Evolutionary conservation across 208 protist species (phyloP), one percentile per base, ranked within the genome.

Genomic region (Crithidia sp.): DNA sequence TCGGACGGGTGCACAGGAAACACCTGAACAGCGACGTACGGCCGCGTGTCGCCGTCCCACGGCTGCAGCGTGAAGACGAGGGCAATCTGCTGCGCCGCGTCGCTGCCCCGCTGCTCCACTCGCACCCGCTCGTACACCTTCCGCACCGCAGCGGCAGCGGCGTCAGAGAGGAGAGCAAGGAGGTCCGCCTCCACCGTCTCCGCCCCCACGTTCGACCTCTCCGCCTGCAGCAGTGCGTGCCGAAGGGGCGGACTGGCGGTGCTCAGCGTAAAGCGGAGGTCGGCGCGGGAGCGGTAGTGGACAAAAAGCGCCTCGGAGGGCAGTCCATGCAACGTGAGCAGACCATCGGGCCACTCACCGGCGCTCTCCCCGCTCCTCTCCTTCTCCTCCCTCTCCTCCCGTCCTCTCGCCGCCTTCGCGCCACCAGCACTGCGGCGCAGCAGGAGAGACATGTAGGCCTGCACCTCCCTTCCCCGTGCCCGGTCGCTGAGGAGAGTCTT

Each of bases 221-320:
- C 64, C 5, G 67, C 65, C 9, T 37, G 5, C 16, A 71, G 50
- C n/a, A 67, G 49, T 2, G 52, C 52, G 5, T 44, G 5, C 16
- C 43, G 58, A n/a, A 67, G 52, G 9, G 73, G 44, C 0, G 65
- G 41, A 17, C 65, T 67, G 14, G 67, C 36, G 13, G 65, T 77
- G 65, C 65, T 67, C 36, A 77, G 28, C 17, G 54, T 72, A 62
- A 91, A 87, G 36, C 83, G 84, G 13, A 87, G 76, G 58, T 85
- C 77, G 7, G 66, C 59, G 39, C 81, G 81, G 37, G 81, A 77
- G 41, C 68, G 81, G 71, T 91, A 89, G 50, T 76, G 82, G 8
- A 84, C 56, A 66, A 83, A 86, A 17, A 89, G 71, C 14, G 81
- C 71, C 54, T 87, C 79, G 7, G 67, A 60, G 2, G 79, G 63